Evolutionary conservation across 371 early-diverging fungal genomes (phyloP), one percentile per base, ranked within the genome.

Genomic region (Zychaea mexicana): DNA sequence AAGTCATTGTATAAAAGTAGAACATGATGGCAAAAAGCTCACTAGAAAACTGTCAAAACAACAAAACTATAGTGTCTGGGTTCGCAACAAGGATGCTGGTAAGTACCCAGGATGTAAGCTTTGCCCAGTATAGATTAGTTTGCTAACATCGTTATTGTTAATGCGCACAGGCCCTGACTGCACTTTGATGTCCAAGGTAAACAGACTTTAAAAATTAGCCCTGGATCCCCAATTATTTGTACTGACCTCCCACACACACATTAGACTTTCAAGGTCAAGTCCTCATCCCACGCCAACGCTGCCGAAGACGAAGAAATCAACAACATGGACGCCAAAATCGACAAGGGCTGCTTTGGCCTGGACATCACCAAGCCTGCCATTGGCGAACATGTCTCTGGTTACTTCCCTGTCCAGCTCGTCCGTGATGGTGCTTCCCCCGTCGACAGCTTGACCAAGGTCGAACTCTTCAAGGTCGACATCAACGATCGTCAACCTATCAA

Each of bases 121-220:
- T 62, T 62, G 17, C 54, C 39, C 9, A 19, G 38, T 30, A 32
- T 28, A 46, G 42, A 38, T 19, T 31, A 62, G 42, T 38, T 55
- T 42, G 19, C 52, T 52, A 52, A 60, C n/a, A 52, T 21, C 19
- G 32, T 53, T 49, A 13, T 52, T 45, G n/a, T 24, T 39, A 21
- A 32, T 22, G 17, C 19, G 30, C 19, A 32, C 60, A 55, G 68
- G 68, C 27, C 79, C 82, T 55, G 79, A 81, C 67, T 81, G 81
- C 69, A 78, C 78, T 33, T 71, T 78, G 61, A 78, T 78, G 78
- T 71, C 77, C 69, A 75, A 81, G 77, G 78, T 81, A 38, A n/a
- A n/a, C n/a, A 57, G 26, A 3, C 12, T 30, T 55, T 22, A 42
- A 2, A 42, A 42, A 42, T 6, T n/a, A n/a, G n/a, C n/a, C n/a